phyloP scores from a whole-genome alignment of 176 grass and related monocot genomes.

The Musa acuminata region DNA sequence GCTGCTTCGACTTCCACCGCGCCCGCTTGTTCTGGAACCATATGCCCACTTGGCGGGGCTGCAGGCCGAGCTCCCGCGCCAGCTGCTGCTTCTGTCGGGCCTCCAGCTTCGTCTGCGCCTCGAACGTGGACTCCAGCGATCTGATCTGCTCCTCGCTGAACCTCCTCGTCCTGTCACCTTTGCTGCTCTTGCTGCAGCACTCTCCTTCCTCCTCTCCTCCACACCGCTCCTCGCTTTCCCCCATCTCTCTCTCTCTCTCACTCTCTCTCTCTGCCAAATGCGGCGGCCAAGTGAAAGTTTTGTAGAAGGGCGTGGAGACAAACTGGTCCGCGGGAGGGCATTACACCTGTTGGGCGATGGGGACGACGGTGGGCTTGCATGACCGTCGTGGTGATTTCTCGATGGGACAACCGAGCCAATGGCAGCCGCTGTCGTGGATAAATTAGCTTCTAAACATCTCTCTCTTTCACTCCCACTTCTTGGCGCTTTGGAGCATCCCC shows the following conservation, averaged over 20 bases:
- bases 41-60: constrained; percentile 92
- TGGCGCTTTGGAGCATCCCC: background rate
- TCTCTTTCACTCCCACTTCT: background rate
- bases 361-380: constrained; percentile 8
- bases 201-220: constrained; percentile 27
- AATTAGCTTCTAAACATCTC: constrained; percentile 2
- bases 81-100: constrained; percentile 94
- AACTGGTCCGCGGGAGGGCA: background rate
- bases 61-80: constrained; percentile 69
- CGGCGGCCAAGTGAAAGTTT: background rate
- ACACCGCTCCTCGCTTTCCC: constrained; percentile 42
- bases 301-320: background rate
- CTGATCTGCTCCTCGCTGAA: constrained; percentile 99
- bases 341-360: background rate
- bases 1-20: constrained; percentile 97
- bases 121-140: constrained; percentile 95
- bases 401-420: constrained; percentile 32
- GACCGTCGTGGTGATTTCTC: constrained; percentile 25
- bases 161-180: constrained; percentile 55
- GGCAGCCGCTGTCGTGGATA: constrained; percentile 25
- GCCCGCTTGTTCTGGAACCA: constrained; percentile 99
- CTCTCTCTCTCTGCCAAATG: background rate
- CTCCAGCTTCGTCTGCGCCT: constrained; percentile 88
- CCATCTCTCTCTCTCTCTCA: constrained; percentile 2
- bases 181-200: constrained; percentile 14